A percentile compares a stretch with the other conserved stretches of the same genome.
Conservation (phyloP, 2,329 filamentous ascomycete species). For the Talaromyces sp. region DNA sequence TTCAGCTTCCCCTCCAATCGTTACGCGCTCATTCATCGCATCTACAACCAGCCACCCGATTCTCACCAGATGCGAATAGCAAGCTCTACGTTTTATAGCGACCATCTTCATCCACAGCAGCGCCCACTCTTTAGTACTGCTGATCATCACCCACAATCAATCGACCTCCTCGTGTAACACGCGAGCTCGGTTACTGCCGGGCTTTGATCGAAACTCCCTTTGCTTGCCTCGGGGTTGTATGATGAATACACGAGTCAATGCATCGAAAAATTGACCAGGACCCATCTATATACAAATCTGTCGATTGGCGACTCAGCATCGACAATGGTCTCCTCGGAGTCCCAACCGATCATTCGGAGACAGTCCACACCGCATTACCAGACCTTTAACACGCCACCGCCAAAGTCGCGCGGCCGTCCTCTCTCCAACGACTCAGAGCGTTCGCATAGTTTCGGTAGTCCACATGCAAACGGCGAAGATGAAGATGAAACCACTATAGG, state of each 20-base stretch:
- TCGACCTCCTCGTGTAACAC: not conserved
- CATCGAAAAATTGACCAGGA: not conserved
- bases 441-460: conserved; percentile 30
- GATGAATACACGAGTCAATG: not conserved
- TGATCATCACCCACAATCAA: not conserved
- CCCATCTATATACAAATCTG: not conserved
- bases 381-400: conserved; percentile 49
- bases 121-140: not conserved
- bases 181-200: conserved; percentile 7
- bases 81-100: not conserved
- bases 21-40: not conserved
- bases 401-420: conserved; percentile 48
- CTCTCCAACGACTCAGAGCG: conserved; percentile 44
- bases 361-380: conserved; percentile 49
- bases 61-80: not conserved
- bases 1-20: conserved; percentile 2
- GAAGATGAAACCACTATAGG: conserved; percentile 24
- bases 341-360: conserved; percentile 37
- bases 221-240: not conserved
- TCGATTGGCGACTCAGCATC: not conserved
- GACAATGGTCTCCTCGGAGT: conserved; percentile 33
- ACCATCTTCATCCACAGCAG: not conserved
- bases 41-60: not conserved
- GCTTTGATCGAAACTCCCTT: not conserved
- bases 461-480: not conserved